A percentile compares a stretch with the other conserved stretches of the same genome.
Conservation (phyloP, 2,329 filamentous ascomycete species). For the Xylariomycetidae sp. region DNA sequence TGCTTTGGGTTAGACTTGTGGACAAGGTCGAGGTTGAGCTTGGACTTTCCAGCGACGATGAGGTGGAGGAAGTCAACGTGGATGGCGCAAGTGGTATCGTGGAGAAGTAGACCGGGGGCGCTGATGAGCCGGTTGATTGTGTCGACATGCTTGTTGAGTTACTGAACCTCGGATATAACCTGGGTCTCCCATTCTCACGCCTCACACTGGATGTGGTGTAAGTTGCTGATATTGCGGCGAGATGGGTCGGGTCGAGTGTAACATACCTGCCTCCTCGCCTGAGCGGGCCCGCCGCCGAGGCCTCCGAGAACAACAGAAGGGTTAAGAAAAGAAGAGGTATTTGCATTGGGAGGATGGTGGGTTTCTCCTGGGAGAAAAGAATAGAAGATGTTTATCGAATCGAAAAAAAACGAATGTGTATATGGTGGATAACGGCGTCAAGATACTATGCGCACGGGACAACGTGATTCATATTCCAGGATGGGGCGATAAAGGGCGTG, state of each 20-base stretch:
- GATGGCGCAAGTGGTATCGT: background rate
- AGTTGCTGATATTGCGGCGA: conserved; percentile 9
- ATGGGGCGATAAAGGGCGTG: conserved; percentile 18
- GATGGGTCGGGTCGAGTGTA: background rate
- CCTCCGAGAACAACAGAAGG: conserved; percentile 23
- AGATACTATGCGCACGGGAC: conserved; percentile 11
- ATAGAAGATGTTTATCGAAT: conserved; percentile 9
- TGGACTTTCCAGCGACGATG: no score
- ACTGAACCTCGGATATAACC: conserved; percentile 14
- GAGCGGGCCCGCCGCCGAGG: conserved; percentile 26
- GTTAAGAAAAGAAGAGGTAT: conserved; percentile 22
- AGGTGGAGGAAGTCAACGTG: background rate
- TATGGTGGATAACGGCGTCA: conserved; percentile 7
- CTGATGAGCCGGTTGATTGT: background rate
- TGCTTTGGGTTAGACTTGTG: no score
- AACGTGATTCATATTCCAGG: conserved; percentile 20
- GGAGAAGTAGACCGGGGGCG: background rate
- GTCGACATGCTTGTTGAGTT: conserved; percentile 10
- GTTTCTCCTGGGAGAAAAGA: conserved; percentile 7
- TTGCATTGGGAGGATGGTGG: conserved; percentile 18
- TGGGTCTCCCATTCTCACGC: conserved; percentile 10
- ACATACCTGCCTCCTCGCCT: conserved; percentile 22
- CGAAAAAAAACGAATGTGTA: conserved; percentile 13
- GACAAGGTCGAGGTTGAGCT: background rate
- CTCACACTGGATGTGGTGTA: conserved; percentile 19